phyloP scores from a whole-genome alignment of 768 basidiomycete genomes.

The Roridomyces roridus region DNA sequence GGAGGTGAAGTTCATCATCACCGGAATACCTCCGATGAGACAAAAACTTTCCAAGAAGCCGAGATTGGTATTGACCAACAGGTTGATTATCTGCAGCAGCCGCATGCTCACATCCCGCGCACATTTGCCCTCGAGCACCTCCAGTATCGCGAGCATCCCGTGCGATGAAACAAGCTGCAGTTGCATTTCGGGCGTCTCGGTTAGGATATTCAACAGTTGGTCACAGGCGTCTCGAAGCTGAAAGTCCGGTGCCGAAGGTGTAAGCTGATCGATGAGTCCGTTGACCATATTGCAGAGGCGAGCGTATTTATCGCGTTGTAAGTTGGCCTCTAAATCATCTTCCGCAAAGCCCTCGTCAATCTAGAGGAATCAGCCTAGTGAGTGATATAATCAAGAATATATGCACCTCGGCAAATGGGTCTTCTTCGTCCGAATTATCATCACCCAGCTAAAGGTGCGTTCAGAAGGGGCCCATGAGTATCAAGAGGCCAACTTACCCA shows the following conservation, averaged over 20 bases:
- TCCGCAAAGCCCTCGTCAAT: constrained; percentile 94
- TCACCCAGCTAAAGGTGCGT: constrained; percentile 63
- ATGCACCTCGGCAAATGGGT: constrained; percentile 92
- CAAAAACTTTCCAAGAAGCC: constrained; percentile 95
- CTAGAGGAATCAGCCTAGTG: constrained; percentile 38
- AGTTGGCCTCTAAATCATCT: constrained; percentile 89
- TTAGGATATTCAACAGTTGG: constrained; percentile 77
- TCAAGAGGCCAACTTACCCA: constrained; percentile 60
- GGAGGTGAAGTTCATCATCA: constrained; percentile 95
- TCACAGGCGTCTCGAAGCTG: constrained; percentile 86
- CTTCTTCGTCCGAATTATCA: constrained; percentile 87
- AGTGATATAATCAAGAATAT: background rate
- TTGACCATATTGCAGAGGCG: constrained; percentile 82
- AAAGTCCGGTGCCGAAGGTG: constrained; percentile 81
- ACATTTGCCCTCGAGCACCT: constrained; percentile 88
- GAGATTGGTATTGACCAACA: constrained; percentile 75
- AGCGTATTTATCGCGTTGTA: constrained; percentile 93
- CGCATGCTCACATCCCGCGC: constrained; percentile 87
- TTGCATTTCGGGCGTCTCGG: constrained; percentile 85
- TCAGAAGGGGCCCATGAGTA: background rate
- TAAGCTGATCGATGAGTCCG: constrained; percentile 86
- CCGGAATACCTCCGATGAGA: constrained; percentile 93
- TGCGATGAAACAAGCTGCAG: constrained; percentile 89
- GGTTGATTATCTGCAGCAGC: constrained; percentile 86
- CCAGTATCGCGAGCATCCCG: constrained; percentile 93